Base-by-base conservation (phyloP, 768 basidiomycete genomes). In the Peribolospora kevripleyi region DNA sequence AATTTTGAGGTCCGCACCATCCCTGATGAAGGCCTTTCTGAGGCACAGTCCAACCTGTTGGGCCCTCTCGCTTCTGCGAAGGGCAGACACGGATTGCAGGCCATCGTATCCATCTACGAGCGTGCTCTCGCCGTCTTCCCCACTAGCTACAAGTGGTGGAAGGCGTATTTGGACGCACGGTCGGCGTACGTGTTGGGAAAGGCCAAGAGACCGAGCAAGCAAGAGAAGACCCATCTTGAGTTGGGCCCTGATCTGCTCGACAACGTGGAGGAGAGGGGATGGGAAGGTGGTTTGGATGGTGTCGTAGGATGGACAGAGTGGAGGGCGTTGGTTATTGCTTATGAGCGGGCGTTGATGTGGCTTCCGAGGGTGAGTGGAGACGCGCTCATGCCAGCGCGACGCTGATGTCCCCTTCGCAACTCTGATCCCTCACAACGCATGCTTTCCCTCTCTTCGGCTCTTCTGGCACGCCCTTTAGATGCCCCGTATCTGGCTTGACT, bases 281-380 rank as follows among this genome's bases (percentile, higher is more conserved):
- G 90, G 86, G 78, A 84, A 50, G 79, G 77, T 5, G 81, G 83
- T 13, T 68, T 97, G 51, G 84, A 97, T 64, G 78, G 81, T 3
- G 72, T 88, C 5, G 74, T 93, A n/a, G 93, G 91, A 5, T 93
- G 81, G 79, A 80, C 84, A 60, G 93, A 98, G 67, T 98, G 93
- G 93, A 85, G 77, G 64, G 70, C 78, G 11, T 75, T 98, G 9
- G 74, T 91, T 13, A 82, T 86, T 7, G 76, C 78, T 0, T 91
- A 86, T 65, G 93, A 98, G 65, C 76, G 93, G 57, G 84, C 85
- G 56, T 70, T 98, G 46, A 85, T 85, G 79, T 97, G 87, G 82
- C 67, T 95, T 51, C 86, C 88, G 54, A 83, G 79, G 66, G 88
- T 87, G 63, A 60, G 78, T 70, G 11, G 0, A 25, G 25, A 25